Evolutionary conservation across 352 stramenopile species (phyloP).

Genomic region (Aphanomyces stellatus): DNA sequence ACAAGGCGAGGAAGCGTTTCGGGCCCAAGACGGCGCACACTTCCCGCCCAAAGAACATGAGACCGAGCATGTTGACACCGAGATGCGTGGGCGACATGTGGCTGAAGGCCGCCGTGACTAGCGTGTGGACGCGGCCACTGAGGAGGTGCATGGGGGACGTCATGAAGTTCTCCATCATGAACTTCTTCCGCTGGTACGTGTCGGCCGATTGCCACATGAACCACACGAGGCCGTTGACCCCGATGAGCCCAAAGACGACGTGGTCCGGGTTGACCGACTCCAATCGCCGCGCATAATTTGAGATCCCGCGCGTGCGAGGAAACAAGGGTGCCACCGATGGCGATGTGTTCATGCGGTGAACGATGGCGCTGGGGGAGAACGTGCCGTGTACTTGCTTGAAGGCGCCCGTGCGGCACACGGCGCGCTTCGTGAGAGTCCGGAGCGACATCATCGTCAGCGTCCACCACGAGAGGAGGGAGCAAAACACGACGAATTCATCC

Average conservation of each 20-base stretch:
- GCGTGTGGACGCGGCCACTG: conserved; percentile 58
- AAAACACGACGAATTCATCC: too few relatives aligned
- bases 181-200: conserved; percentile 31
- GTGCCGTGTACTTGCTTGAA: background rate
- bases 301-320: background rate
- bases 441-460: conserved; percentile 4
- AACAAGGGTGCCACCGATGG: background rate
- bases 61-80: conserved; percentile 58
- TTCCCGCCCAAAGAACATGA: conserved; percentile 69
- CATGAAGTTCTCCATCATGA: conserved; percentile 70
- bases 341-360: background rate
- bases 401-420: background rate
- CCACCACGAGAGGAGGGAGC: too few relatives aligned
- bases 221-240: conserved; percentile 43
- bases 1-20: conserved; percentile 60
- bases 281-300: background rate
- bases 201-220: conserved; percentile 54
- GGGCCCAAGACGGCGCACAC: conserved; percentile 58
- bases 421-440: background rate
- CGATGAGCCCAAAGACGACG: conserved; percentile 29
- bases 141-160: conserved; percentile 57
- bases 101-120: conserved; percentile 66
- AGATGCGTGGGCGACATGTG: conserved; percentile 49
- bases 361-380: background rate
- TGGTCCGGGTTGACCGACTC: conserved; percentile 9